These are phyloP conservation scores for Glycine soja DNA, from an alignment of 306 rosid genomes.

Conservation along the genomic window DNA sequence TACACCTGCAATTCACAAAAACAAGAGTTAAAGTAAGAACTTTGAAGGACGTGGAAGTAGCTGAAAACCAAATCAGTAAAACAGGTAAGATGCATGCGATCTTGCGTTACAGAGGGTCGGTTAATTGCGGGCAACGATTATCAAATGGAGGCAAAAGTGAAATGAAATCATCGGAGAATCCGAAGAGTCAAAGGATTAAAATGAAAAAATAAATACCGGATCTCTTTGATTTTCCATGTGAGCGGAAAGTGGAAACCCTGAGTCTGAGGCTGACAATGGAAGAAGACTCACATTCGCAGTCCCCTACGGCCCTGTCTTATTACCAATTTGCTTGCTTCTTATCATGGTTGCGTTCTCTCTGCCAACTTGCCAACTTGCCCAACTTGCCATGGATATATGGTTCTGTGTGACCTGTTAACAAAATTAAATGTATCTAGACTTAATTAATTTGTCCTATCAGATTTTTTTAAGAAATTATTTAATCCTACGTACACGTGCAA, in stretches of 20 bases:
- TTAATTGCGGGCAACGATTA: neutral
- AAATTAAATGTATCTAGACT: neutral
- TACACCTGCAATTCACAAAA: constrained; percentile 46
- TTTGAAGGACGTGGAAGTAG: neutral
- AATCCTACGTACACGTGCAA: neutral
- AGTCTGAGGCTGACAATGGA: neutral
- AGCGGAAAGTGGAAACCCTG: neutral
- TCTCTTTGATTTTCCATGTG: neutral
- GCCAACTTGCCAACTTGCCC: constrained; percentile 1
- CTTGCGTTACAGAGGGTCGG: neutral
- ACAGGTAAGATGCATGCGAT: constrained; percentile 16
- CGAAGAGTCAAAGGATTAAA: neutral
- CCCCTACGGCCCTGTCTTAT: neutral
- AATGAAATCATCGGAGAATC: neutral
- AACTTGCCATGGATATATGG: constrained; percentile 3
- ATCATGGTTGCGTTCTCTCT: constrained; percentile 4
- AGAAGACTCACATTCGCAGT: neutral
- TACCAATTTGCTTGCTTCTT: neutral
- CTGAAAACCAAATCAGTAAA: neutral
- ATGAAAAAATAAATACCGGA: constrained; percentile 19
- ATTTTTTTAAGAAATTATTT: neutral
- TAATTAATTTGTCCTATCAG: neutral
- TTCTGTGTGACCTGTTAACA: no score
- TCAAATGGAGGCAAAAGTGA: no score
- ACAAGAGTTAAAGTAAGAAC: neutral